These are phyloP conservation scores for Persicaria tinctoria DNA, from an alignment of 148 eudicot genomes.

Conservation along the genomic window DNA sequence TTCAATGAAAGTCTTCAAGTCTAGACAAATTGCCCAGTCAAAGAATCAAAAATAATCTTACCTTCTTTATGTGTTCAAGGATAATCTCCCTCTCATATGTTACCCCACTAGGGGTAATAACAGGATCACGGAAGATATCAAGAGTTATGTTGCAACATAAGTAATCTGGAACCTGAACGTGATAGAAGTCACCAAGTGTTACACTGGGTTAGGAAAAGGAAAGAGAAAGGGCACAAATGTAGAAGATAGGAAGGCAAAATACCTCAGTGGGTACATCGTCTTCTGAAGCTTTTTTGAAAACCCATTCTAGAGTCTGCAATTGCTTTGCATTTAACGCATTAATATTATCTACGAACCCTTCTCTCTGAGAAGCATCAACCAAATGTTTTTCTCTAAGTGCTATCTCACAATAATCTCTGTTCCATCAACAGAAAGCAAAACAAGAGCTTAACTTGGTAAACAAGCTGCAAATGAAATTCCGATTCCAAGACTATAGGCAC, in stretches of 20 bases:
- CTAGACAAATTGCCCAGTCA: not conserved
- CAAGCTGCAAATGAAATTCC: not conserved
- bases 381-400: constrained; percentile 68
- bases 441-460: not conserved
- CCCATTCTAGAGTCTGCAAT: constrained; percentile 43
- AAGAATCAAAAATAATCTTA: not conserved
- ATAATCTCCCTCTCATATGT: constrained; percentile 86
- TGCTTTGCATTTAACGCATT: constrained; percentile 27
- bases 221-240: not conserved
- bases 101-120: constrained; percentile 81
- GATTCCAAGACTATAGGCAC: not conserved
- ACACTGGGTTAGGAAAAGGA: not conserved
- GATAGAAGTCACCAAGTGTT: not conserved
- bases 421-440: constrained; percentile 9
- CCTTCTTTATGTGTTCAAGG: constrained; percentile 74
- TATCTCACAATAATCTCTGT: constrained; percentile 67
- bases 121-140: constrained; percentile 89
- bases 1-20: not conserved
- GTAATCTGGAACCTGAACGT: constrained; percentile 73
- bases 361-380: constrained; percentile 29
- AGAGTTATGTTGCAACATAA: constrained; percentile 81
- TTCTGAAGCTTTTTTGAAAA: constrained; percentile 69
- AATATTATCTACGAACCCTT: constrained; percentile 43
- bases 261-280: constrained; percentile 76
- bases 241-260: not conserved